Conservation (phyloP, 2,329 filamentous ascomycete species). For the Xylariales sp. region DNA sequence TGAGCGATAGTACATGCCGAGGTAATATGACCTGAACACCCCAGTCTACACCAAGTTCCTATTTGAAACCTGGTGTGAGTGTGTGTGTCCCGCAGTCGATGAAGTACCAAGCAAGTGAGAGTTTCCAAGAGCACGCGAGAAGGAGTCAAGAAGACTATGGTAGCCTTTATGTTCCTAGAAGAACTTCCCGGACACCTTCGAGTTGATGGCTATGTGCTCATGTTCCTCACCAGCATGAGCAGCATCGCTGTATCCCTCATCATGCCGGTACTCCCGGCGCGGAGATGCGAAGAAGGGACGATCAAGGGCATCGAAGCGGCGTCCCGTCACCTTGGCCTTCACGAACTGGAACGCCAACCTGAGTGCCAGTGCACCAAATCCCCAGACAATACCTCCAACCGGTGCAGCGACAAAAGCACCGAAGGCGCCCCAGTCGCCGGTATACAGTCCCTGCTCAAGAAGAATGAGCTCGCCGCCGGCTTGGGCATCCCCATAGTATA, state of each 20-base stretch:
- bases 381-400: constrained; percentile 69
- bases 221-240: constrained; percentile 22
- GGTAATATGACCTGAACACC: no score
- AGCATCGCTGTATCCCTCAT: no score
- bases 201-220: constrained; percentile 24
- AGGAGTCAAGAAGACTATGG: no score
- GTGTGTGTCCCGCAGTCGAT: no score
- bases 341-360: constrained; percentile 57
- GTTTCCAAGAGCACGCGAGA: no score
- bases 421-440: constrained; percentile 75
- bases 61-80: no score
- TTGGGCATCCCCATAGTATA: constrained; percentile 67
- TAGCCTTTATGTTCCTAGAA: no score
- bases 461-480: constrained; percentile 65
- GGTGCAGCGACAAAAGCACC: constrained; percentile 79
- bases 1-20: no score
- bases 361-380: constrained; percentile 55
- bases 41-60: no score
- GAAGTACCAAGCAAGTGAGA: no score
- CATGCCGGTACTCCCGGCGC: constrained; percentile 16
- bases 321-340: constrained; percentile 52
- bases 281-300: constrained; percentile 31
- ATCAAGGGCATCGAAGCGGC: constrained; percentile 64
- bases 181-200: constrained; percentile 46
- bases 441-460: constrained; percentile 69